These are phyloP conservation scores for Chlamydomonas asymmetrica DNA, from an alignment of 139 green algal genomes.

Conservation along the genomic window DNA sequence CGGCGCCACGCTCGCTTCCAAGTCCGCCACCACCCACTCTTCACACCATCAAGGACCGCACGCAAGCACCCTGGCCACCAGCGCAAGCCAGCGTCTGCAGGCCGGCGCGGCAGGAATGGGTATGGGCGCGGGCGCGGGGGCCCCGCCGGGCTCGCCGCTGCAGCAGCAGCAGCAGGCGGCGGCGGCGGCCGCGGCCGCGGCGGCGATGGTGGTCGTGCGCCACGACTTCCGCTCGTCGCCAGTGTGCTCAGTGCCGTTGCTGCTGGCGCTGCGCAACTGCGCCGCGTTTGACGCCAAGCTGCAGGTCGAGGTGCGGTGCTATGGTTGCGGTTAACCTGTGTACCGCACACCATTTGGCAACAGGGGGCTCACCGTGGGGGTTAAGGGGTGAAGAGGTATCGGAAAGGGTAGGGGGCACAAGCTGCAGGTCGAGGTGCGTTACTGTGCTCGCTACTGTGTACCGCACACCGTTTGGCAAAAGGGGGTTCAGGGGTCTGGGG, in stretches of 20 bases:
- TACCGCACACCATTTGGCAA: background rate
- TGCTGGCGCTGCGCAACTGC: conserved; percentile 61
- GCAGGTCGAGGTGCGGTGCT: conserved; percentile 47
- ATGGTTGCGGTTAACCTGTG: conserved; percentile 20
- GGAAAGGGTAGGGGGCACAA: background rate
- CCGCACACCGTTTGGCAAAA: background rate
- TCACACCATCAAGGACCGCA: background rate
- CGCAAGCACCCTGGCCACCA: background rate
- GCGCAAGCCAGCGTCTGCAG: background rate
- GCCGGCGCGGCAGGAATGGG: conserved; percentile 17
- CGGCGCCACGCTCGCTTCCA: background rate
- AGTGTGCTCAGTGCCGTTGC: conserved; percentile 55
- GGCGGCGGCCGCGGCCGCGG: background rate
- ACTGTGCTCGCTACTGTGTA: no score
- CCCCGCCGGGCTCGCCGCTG: conserved; percentile 27
- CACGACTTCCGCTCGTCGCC: conserved; percentile 60
- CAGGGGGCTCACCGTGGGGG: background rate
- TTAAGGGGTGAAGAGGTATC: no score
- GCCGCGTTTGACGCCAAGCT: conserved; percentile 28
- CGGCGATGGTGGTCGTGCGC: conserved; percentile 14
- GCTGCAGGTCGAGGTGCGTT: background rate
- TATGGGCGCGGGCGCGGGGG: conserved; percentile 7
- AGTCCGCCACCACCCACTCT: background rate
- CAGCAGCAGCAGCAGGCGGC: conserved; percentile 19
- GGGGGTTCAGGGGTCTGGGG: background rate